Base-by-base conservation (phyloP, 140 eudicot species). In the Anethum foeniculum region DNA sequence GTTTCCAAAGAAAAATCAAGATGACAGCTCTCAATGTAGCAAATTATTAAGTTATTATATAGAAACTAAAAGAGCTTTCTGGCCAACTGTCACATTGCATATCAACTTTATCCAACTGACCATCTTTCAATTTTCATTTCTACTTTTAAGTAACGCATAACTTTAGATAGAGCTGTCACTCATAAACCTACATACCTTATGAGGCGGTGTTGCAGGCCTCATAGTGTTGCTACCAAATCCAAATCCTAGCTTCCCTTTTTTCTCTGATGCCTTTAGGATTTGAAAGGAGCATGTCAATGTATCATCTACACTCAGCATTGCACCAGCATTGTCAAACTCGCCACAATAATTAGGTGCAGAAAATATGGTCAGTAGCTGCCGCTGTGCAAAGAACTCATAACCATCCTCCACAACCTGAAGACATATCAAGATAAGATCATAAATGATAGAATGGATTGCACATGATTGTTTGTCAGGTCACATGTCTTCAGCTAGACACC, bases 261-360 rank as follows among this genome's bases (percentile, higher is more conserved):
- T 75, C 1, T 75, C 79, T 75, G 79, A 75, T 36, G 79, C 79
- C 36, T 75, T 75, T 5, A 75, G 79, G 39, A 75, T 75, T 64
- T 75, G 79, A 75, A 75, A 75, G 64, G 79, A 75, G 79, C 79
- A 75, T 75, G 79, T 75, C 41, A 75, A 30, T 44, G 79, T 75
- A 75, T 82, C 84, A 44, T 85, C 87, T 78, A 85, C 87, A 19
- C 87, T 85, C 85, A 85, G 78, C 87, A 85, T 85, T 27, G 87
- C 87, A 68, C 87, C 87, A 41, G 85, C 85, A 81, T 85, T 85
- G 36, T 85, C 87, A 77, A 80, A 85, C 71, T 85, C 87, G 0
- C 87, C 87, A 77, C 87, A 85, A 77, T 85, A 85, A 60, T 85
- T 84, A 25, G 79, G 79, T 46, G 79, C 79, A 12, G 79, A 75